Conservation (phyloP, 495 filamentous ascomycete species). For the Hypoxylon lenormandii region DNA sequence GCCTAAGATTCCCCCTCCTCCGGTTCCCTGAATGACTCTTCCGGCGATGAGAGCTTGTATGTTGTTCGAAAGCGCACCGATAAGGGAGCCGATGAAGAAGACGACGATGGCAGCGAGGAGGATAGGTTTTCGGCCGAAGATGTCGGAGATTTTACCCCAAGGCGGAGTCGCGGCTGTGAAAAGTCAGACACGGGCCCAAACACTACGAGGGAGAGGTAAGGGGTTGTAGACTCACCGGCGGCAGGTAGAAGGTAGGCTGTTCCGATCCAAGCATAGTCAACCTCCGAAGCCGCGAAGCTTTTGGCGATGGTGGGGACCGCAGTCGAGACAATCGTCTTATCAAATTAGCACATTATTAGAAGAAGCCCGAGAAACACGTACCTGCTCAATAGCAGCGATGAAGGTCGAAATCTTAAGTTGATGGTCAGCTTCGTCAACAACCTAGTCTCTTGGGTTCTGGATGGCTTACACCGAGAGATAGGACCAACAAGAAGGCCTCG, state of each 20-base stretch:
- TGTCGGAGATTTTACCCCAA: slow-evolving; percentile 88
- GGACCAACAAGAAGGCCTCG: too few relatives aligned
- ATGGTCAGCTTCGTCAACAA: too few relatives aligned
- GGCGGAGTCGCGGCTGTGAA: slow-evolving; percentile 64
- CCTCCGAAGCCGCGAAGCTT: slow-evolving; percentile 67
- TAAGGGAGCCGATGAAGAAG: too few relatives aligned
- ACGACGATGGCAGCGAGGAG: slow-evolving; percentile 75
- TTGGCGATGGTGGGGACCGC: slow-evolving; percentile 70
- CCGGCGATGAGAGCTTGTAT: slow-evolving; percentile 81
- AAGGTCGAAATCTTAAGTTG: too few relatives aligned
- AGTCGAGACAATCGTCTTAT: slow-evolving; percentile 55
- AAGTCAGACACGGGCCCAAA: too few relatives aligned
- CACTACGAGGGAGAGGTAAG: too few relatives aligned
- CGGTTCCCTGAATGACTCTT: slow-evolving; percentile 83
- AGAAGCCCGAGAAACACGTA: slow-evolving; percentile 27
- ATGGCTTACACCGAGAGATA: too few relatives aligned
- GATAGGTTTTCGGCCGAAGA: slow-evolving; percentile 86
- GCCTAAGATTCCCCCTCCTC: slow-evolving; percentile 82
- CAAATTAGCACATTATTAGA: too few relatives aligned
- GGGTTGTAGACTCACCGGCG: slow-evolving; percentile 73
- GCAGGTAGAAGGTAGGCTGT: slow-evolving; percentile 71
- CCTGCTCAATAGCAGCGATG: too few relatives aligned
- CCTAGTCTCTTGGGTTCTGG: too few relatives aligned
- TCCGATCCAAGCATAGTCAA: slow-evolving; percentile 83
- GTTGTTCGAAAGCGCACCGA: slow-evolving; percentile 73